Conservation (phyloP, 2,329 filamentous ascomycete genomes). For the Neofusicoccum parvum region DNA sequence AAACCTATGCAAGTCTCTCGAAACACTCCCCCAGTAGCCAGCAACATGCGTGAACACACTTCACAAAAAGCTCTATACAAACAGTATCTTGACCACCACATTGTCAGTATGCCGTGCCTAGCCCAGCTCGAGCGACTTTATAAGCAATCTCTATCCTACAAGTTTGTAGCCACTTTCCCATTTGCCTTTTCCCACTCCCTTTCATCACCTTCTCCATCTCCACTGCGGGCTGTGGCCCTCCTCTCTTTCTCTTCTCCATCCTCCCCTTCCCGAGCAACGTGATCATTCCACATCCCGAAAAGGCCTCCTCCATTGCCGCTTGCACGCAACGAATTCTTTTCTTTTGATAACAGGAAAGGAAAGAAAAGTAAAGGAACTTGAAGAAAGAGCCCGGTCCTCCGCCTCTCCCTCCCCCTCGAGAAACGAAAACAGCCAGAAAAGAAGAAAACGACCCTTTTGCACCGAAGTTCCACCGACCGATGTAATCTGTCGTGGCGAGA, state of each 20-base stretch:
- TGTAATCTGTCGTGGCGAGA: background rate
- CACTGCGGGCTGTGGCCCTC: background rate
- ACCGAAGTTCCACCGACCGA: background rate
- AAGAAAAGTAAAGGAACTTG: background rate
- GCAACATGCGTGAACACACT: no score
- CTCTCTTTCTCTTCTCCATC: background rate
- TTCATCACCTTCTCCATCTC: background rate
- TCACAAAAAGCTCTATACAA: background rate
- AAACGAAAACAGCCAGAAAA: background rate
- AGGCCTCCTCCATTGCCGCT: background rate
- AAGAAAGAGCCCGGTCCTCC: background rate
- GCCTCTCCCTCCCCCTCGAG: background rate
- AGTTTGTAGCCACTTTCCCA: background rate
- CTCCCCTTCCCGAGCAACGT: background rate
- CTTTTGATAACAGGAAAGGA: background rate
- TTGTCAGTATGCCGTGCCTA: background rate
- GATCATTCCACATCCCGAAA: no score
- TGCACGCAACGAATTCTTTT: background rate
- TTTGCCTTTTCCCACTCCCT: background rate
- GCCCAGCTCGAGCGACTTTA: background rate
- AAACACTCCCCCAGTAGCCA: background rate
- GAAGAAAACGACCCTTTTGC: background rate
- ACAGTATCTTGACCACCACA: background rate
- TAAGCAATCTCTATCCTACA: slow-evolving; percentile 18
- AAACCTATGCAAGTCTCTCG: no score